Evolutionary conservation across 202 grass and related monocot genomes (phyloP).

Genomic region (Setaria viridis): DNA sequence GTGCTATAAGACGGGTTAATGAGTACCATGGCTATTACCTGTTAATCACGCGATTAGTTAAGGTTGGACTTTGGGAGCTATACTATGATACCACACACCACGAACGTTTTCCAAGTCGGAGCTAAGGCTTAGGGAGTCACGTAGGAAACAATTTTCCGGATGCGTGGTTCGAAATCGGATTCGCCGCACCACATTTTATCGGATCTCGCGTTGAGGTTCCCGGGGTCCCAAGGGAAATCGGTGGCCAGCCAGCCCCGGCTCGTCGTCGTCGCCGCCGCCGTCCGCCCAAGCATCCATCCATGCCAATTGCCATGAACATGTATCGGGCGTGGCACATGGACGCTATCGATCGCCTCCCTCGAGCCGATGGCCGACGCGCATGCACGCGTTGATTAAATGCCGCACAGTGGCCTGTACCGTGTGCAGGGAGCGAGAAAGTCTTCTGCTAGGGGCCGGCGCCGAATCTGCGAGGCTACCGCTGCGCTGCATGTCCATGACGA

Average conservation of each 20-base stretch:
- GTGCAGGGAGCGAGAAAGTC: conserved; percentile 52
- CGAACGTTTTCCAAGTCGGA: conserved; percentile 1
- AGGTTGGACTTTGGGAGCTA: conserved; percentile 6
- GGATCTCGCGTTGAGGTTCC: conserved; percentile 52
- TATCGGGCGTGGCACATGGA: not conserved
- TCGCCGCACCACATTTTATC: conserved; percentile 50
- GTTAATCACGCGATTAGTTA: conserved; percentile 4
- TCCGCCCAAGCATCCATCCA: conserved; percentile 18
- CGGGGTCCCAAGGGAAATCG: conserved; percentile 53
- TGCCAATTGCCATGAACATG: not conserved
- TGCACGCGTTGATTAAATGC: conserved; percentile 27
- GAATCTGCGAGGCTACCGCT: conserved; percentile 40
- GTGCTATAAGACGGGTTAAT: not conserved
- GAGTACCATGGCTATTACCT: not conserved
- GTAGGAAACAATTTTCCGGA: conserved; percentile 31
- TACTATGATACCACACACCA: not conserved
- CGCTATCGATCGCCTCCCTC: not conserved
- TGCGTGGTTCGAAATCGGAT: conserved; percentile 50
- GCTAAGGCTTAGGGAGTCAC: conserved; percentile 13
- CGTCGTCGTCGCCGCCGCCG: conserved; percentile 2
- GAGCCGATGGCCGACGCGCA: conserved; percentile 23
- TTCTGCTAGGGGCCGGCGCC: conserved; percentile 47
- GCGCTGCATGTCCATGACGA: conserved; percentile 38
- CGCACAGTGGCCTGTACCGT: conserved; percentile 35
- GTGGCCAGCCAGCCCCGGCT: not conserved